Conservation (phyloP, 352 stramenopile species). For the Pythium graminicola region DNA sequence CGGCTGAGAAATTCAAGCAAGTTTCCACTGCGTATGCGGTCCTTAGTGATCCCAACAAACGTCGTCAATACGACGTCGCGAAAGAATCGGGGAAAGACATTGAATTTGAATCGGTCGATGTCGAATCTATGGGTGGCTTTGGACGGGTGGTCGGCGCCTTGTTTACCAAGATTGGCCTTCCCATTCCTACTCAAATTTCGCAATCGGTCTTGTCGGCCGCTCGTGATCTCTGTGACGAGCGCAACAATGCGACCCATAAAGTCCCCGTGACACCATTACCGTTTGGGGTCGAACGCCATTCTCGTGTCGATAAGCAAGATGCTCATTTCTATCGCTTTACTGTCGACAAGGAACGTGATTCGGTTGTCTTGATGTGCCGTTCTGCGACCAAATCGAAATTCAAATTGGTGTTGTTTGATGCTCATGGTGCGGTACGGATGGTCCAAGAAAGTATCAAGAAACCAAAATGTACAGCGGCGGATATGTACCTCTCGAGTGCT, state of each 20-base stretch:
- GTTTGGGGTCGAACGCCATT: conserved; percentile 63
- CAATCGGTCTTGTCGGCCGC: conserved; percentile 75
- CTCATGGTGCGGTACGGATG: conserved; percentile 67
- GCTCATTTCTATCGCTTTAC: conserved; percentile 82
- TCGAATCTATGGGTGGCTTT: conserved; percentile 80
- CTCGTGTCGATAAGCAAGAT: conserved; percentile 84
- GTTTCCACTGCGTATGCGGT: conserved; percentile 82
- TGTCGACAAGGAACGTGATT: conserved; percentile 64
- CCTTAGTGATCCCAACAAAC: conserved; percentile 84
- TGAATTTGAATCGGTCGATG: conserved; percentile 78
- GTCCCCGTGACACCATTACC: conserved; percentile 53
- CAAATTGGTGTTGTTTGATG: conserved; percentile 84
- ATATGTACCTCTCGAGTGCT: conserved; percentile 83
- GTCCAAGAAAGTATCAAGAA: conserved; percentile 81
- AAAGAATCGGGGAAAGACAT: conserved; percentile 64
- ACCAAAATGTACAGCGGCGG: conserved; percentile 68
- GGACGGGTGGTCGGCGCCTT: conserved; percentile 77
- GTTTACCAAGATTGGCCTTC: conserved; percentile 86
- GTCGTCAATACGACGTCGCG: conserved; percentile 77
- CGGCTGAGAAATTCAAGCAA: conserved; percentile 80
- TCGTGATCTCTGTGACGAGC: conserved; percentile 65
- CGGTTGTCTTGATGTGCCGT: conserved; percentile 77
- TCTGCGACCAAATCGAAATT: conserved; percentile 84
- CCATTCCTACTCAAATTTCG: conserved; percentile 84
- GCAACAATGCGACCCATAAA: conserved; percentile 58